Evolutionary conservation across 2,329 filamentous ascomycete genomes (phyloP), one percentile per base, ranked within the genome.

Genomic region (Penicillium sp.): DNA sequence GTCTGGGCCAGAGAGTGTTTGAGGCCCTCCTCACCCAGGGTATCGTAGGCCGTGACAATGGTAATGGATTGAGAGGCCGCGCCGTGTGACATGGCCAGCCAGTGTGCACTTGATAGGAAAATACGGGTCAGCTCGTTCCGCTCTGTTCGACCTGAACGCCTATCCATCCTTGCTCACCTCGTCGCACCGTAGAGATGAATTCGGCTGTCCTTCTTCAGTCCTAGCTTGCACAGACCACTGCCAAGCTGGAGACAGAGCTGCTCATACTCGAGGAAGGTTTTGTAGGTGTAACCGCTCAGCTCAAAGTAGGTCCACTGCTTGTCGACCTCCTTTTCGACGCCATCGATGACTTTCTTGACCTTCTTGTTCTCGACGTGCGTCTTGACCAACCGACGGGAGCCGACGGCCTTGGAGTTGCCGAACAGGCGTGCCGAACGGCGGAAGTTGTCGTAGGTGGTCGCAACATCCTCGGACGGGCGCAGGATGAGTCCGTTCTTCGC

Each of bases 31-130:
- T 87, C 79, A 38, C 90, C 90, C 30, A 96, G 83, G 19, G 89
- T 94, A 66, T 96, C 90, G 68, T 96, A 96, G 35, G 90, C 89
- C 31, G 91, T 97, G 35, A 96, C 91, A 53, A 96, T 90, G 43
- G 87, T 81, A 64, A 96, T 81, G 30, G 87, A 90, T 68, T 97
- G 91, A 11, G 89, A 90, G 14, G 82, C 69, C 40, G 79, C 84
- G 73, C 73, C 80, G 63, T 94, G 87, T 32, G 90, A 86, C 57
- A 86, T 80, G 39, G 83, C 80, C 50, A 96, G 77, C 91, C 91
- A 97, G 69, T 87, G 79, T 36, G 81, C 77, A 64, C 86, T n/a
- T n/a, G n/a, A n/a, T n/a, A n/a, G n/a, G n/a, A n/a, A n/a, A n/a
- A n/a, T n/a, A n/a, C n/a, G n/a, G n/a, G n/a, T n/a, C n/a, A n/a